Base-by-base conservation (phyloP, 768 basidiomycete species). In the Pulveroboletus sp. region DNA sequence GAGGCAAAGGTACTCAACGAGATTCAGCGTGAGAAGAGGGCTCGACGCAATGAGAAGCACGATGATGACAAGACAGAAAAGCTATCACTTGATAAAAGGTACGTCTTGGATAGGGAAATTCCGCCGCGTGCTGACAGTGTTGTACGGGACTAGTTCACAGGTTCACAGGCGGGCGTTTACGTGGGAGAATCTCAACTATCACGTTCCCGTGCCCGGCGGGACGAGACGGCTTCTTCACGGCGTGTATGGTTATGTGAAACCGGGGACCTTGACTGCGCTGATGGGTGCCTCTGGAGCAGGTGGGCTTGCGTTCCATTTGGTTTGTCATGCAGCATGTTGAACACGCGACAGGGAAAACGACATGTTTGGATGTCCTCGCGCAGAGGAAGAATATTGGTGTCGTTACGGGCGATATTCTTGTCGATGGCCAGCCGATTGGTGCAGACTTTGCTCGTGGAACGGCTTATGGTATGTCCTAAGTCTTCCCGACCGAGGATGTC, bases 221-320 rank as follows among this genome's bases (percentile, higher is more conserved):
- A 74, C 72, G 13, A 74, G 70, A 8, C 75, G 80, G 36, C 72
- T 93, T 10, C 76, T 93, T 32, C 80, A 90, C 57, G 82, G 90
- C 54, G 80, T 93, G 16, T 78, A 75, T 52, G 90, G 90, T 0
- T 92, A 83, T 60, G 87, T 90, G 36, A 85, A 85, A 57, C 92
- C 92, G 10, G 92, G 90, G 3, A 90, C 84, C n/a, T 66, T 93
- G 52, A 92, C 91, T 0, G 92, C 90, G 1, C 75, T 94, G 10
- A 91, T 94, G 90, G 91, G 91, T 51, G 85, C 85, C 13, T 85
- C 83, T 50, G 88, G 88, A 44, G 87, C 87, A 36, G 85, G 84
- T 69, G 62, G 58, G 71, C 72, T 41, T 53, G 49, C 24, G 25
- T 6, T 21, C 8, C 59, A 63, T 37, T n/a, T 51, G 60, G 20